A percentile compares a stretch with the other conserved stretches of the same genome.
Evolutionary conservation across 495 filamentous ascomycete species (phyloP).

Genomic region (Neurospora intermedia): DNA sequence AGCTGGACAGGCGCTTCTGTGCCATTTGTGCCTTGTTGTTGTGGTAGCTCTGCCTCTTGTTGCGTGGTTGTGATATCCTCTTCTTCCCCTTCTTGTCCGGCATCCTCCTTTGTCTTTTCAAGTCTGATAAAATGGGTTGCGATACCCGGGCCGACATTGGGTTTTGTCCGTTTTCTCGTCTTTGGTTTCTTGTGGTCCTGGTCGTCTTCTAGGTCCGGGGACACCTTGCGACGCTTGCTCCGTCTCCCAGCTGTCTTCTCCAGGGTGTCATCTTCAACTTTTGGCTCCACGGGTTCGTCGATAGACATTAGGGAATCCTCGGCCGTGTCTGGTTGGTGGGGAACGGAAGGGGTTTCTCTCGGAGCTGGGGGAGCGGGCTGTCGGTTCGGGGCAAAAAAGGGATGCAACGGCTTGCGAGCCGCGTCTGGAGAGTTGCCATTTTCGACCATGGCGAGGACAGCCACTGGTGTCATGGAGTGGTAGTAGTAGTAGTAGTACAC

Average conservation of each 20-base stretch:
- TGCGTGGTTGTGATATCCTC: no score
- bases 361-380: not conserved
- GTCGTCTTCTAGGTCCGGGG: conserved; percentile 9
- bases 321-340: not conserved
- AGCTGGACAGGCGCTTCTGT: not conserved
- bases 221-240: conserved; percentile 42
- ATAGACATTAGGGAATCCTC: not conserved
- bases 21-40: not conserved
- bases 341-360: not conserved
- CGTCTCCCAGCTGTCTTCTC: conserved; percentile 27
- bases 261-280: not conserved
- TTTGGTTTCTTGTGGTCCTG: conserved; percentile 5
- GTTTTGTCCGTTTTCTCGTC: conserved; percentile 8
- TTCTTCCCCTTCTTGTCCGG: not conserved
- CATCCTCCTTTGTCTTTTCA: not conserved
- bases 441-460: conserved; percentile 19
- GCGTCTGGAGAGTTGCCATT: conserved; percentile 6
- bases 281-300: not conserved
- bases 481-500: not conserved
- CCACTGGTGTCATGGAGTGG: conserved; percentile 15
- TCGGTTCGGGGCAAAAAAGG: conserved; percentile 21
- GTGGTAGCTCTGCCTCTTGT: not conserved
- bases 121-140: conserved; percentile 7
- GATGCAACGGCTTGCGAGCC: conserved; percentile 17
- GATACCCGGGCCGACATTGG: conserved; percentile 9